Evolutionary conservation across 23 red algal species (phyloP).

Genomic region (Gracilaria domingensis): DNA sequence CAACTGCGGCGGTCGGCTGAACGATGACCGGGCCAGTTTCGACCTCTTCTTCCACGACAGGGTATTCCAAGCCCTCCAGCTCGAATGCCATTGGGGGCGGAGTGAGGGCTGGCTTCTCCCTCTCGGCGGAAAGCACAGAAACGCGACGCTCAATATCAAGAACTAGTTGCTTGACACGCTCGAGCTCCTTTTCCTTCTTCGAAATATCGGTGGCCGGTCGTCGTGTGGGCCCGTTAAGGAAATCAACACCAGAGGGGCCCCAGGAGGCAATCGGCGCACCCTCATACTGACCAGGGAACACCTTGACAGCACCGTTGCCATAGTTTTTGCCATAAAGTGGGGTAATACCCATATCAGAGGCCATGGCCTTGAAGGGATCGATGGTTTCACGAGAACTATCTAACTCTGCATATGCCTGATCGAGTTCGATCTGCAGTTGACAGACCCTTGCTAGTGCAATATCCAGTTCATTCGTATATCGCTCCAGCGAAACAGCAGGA

Average conservation of each 20-base stretch:
- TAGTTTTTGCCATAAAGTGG: conserved; percentile 74
- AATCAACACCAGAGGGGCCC: conserved; percentile 63
- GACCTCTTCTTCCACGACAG: conserved; percentile 5
- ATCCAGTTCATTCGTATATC: conserved; percentile 56
- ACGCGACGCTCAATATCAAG: conserved; percentile 70
- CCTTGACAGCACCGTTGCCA: conserved; percentile 48
- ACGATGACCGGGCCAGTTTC: not conserved
- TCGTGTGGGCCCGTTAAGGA: conserved; percentile 48
- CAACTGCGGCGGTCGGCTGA: not conserved
- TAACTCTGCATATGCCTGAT: conserved; percentile 55
- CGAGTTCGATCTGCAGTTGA: conserved; percentile 67
- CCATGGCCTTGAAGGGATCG: conserved; percentile 72
- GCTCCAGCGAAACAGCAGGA: conserved; percentile 57
- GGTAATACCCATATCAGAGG: conserved; percentile 64
- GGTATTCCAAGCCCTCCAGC: conserved; percentile 52
- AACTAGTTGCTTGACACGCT: conserved; percentile 70
- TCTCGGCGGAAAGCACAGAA: conserved; percentile 27
- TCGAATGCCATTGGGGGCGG: conserved; percentile 13
- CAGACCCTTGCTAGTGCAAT: conserved; percentile 62
- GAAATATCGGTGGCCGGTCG: conserved; percentile 46
- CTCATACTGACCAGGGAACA: conserved; percentile 67
- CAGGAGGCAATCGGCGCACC: conserved; percentile 40
- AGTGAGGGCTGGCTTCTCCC: conserved; percentile 37
- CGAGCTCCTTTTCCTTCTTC: conserved; percentile 65
- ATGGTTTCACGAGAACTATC: conserved; percentile 20